Conservation (phyloP, 177 flowering plant species). For the Tripterygium wilfordii region DNA sequence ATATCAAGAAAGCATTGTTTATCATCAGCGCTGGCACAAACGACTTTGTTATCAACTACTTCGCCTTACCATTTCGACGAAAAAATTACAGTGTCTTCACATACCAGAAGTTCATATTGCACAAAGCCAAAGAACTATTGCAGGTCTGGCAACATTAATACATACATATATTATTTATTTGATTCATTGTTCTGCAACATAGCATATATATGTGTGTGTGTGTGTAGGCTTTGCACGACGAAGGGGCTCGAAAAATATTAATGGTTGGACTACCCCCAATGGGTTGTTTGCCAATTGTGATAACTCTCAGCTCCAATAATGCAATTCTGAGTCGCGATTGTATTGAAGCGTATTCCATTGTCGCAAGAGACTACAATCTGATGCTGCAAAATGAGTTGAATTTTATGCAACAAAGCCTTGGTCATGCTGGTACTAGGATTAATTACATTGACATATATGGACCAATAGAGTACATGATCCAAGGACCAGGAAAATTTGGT, state of each 20-base stretch:
- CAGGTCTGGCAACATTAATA: too few relatives aligned
- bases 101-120: constrained; percentile 40
- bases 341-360: constrained; percentile 19
- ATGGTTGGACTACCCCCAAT: constrained; percentile 64
- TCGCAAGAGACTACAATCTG: constrained; percentile 29
- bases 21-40: constrained; percentile 52
- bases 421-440: constrained; percentile 17
- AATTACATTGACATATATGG: constrained; percentile 29
- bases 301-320: constrained; percentile 29
- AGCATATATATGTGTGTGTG: not conserved
- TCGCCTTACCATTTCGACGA: constrained; percentile 32
- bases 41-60: constrained; percentile 57
- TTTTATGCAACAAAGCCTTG: constrained; percentile 17
- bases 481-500: constrained; percentile 35
- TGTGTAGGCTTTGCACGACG: constrained; percentile 31
- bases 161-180: too few relatives aligned
- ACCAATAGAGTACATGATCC: constrained; percentile 28
- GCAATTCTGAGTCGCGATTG: constrained; percentile 26
- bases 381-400: constrained; percentile 25
- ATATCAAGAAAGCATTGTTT: constrained; percentile 26
- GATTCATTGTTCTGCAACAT: not conserved
- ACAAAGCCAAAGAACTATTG: constrained; percentile 19
- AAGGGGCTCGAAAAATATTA: constrained; percentile 46
- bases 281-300: constrained; percentile 63
- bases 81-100: constrained; percentile 20